Percentiles rank a stretch among this genome's conserved stretches.
These are phyloP conservation scores for Epichloe aotearoae DNA, from an alignment of 2,329 filamentous ascomycete species.

Conservation along the genomic window DNA sequence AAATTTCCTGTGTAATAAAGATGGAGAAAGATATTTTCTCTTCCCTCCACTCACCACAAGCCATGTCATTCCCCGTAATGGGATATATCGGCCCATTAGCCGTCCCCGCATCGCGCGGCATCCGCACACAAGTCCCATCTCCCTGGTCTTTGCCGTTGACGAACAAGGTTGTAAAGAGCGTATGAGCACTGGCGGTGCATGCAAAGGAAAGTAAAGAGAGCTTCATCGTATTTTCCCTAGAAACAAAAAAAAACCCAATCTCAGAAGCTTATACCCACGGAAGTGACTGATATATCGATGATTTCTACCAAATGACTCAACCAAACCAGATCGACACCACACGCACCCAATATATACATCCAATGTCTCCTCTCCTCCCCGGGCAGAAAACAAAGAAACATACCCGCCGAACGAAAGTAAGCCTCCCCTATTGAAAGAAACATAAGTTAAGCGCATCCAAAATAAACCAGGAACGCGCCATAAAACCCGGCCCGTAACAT, in stretches of 20 bases:
- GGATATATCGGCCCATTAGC: slow-evolving; percentile 45
- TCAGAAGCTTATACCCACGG: no score
- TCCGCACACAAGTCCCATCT: slow-evolving; percentile 58
- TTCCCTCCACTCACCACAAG: slow-evolving; percentile 45
- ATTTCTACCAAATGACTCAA: no score
- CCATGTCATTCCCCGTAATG: slow-evolving; percentile 49
- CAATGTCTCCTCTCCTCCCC: no score
- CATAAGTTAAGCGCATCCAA: neutral
- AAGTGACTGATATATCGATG: no score
- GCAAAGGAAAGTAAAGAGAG: slow-evolving; percentile 23
- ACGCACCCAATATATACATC: no score
- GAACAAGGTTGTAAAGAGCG: slow-evolving; percentile 49
- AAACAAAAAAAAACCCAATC: no score
- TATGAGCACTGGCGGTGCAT: slow-evolving; percentile 38
- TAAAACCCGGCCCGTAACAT: slow-evolving; percentile 3
- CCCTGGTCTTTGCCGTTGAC: slow-evolving; percentile 51
- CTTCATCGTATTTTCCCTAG: slow-evolving; percentile 19
- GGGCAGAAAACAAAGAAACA: no score
- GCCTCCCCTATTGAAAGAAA: neutral
- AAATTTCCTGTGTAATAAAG: neutral
- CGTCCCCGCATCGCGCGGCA: slow-evolving; percentile 38
- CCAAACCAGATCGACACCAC: no score
- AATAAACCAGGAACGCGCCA: neutral
- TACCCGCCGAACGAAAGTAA: neutral
- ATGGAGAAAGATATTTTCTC: neutral